phyloP scores from a whole-genome alignment of 805 yeast genomes.

The Sugiyamaella floridensis region DNA sequence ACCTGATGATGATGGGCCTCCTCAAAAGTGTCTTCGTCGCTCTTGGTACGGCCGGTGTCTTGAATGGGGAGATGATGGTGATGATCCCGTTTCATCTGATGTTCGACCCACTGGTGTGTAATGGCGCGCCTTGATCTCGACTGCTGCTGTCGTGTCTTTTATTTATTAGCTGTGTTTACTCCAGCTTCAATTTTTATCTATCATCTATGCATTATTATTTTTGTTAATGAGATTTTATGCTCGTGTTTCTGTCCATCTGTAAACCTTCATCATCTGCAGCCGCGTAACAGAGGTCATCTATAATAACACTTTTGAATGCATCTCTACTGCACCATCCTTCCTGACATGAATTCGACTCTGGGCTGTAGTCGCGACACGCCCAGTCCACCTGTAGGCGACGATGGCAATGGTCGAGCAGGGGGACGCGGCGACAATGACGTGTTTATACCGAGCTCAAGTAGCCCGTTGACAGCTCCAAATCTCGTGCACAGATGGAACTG shows the following conservation, averaged over 20 bases:
- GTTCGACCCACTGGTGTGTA: background rate
- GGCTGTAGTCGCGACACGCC: constrained; percentile 20
- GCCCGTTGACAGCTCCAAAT: background rate
- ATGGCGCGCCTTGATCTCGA: background rate
- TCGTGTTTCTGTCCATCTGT: no score
- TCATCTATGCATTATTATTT: no score
- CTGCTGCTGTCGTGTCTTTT: background rate
- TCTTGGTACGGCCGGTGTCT: constrained; percentile 65
- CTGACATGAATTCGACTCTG: background rate
- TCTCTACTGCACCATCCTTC: background rate
- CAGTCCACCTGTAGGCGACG: constrained; percentile 10
- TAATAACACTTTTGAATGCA: no score
- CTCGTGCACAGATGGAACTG: constrained; percentile 72
- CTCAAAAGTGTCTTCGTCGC: constrained; percentile 45
- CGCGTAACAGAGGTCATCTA: no score
- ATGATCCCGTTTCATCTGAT: background rate
- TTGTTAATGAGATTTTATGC: no score
- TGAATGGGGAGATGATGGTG: constrained; percentile 28
- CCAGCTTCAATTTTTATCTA: no score
- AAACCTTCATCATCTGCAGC: no score
- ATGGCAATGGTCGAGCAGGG: background rate
- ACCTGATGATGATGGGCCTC: constrained; percentile 24
- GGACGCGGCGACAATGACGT: background rate
- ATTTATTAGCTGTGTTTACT: background rate
- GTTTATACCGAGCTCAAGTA: background rate